Evolutionary conservation across 305 asterid species (phyloP).

Genomic region (Salvia sclarea): DNA sequence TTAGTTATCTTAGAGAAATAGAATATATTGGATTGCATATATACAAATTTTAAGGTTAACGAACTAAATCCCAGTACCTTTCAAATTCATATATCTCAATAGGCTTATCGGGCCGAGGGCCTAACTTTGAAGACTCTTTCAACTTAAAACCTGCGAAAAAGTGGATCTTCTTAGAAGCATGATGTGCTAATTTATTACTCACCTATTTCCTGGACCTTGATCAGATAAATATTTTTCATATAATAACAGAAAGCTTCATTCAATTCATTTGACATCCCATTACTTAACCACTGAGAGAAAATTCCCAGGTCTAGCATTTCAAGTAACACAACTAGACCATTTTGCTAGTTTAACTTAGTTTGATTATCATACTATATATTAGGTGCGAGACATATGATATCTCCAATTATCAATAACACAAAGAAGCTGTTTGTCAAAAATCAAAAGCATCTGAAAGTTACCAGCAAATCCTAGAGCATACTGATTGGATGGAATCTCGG

Average conservation of each 20-base stretch:
- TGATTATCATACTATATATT: not conserved
- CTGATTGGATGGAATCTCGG: conserved; percentile 70
- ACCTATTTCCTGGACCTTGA: conserved; percentile 12
- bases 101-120: conserved; percentile 92
- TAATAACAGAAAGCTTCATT: not conserved
- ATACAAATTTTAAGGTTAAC: conserved; percentile 10
- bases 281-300: not conserved
- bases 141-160: conserved; percentile 65
- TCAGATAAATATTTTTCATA: not conserved
- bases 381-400: not conserved
- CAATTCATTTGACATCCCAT: not conserved
- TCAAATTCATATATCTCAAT: conserved; percentile 86
- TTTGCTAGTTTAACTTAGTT: not conserved
- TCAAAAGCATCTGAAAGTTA: conserved; percentile 32
- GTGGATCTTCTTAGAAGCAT: conserved; percentile 29
- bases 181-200: conserved; percentile 1
- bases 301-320: not conserved
- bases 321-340: not conserved
- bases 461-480: conserved; percentile 88
- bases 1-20: conserved; percentile 30
- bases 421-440: conserved; percentile 9
- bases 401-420: not conserved
- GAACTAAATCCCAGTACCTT: conserved; percentile 45
- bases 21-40: not conserved
- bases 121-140: conserved; percentile 80